Base-by-base conservation (phyloP, 2,329 filamentous ascomycete species). In the Ceratocystis cacaofunesta region DNA sequence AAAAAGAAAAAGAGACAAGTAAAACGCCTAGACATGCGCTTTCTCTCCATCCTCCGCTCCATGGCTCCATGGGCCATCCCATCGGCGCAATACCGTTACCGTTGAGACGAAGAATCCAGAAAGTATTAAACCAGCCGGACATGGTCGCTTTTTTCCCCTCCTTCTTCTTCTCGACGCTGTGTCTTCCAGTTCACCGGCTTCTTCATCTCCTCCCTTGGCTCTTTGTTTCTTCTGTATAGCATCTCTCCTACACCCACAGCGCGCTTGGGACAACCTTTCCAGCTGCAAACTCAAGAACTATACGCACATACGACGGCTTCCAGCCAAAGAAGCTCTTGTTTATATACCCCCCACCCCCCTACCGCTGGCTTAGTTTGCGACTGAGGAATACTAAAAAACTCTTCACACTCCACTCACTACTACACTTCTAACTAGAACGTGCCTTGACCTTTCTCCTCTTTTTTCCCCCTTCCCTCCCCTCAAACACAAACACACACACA, bases 1-100 rank as follows among this genome's bases (percentile, higher is more conserved):
- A 52, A 52, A 52, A 55, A 57, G 32, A n/a, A 32, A 57, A 22
- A 30, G 28, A 57, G n/a, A 57, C 28, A 5, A 22, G n/a, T 17
- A 32, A 57, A 12, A 55, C 7, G 52, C 52, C 52, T 57, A 32
- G 52, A 32, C 52, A 22, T 17, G 30, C 52, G 25, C 52, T 57
- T 57, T n/a, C 52, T 32, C 52, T 57, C 10, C 52, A 57, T 57
- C 52, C 52, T 57, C 52, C 52, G 52, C 52, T 52, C 48, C 48
- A 52, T 52, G 48, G 52, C 52, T 52, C 46, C 46, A 50, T 50
- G 46, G 19, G 10, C 52, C 52, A 57, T 30, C 25, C 25, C 52
- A 57, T 32, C 52, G 52, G 52, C 52, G 30, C 52, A 57, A 57
- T 32, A 57, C 52, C 52, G 28, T 57, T 32, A 57, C 52, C 52